Conservation (phyloP, 2,329 filamentous ascomycete genomes). For the Canariomyces notabilis region DNA sequence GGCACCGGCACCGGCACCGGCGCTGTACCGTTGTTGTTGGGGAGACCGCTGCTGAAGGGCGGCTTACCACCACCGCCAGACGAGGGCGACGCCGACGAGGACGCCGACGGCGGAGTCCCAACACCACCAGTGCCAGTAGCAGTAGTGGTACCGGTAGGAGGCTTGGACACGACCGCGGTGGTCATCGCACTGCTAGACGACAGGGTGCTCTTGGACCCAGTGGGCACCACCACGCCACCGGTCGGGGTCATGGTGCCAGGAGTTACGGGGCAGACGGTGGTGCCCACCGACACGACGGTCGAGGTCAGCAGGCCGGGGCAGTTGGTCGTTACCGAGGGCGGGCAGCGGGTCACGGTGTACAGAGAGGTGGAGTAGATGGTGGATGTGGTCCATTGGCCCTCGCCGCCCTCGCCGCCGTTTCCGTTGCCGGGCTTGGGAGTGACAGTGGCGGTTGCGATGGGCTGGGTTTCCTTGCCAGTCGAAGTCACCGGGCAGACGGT, state of each 20-base stretch:
- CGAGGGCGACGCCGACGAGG: background rate
- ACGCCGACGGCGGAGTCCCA: background rate
- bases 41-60: too few relatives aligned
- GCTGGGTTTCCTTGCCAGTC: too few relatives aligned
- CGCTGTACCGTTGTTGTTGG: background rate
- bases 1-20: too few relatives aligned
- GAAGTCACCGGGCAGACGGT: constrained; percentile 38
- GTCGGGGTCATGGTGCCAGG: background rate
- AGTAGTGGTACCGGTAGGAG: constrained; percentile 1
- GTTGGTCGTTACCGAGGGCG: constrained; percentile 22
- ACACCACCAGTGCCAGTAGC: background rate
- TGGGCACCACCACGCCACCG: too few relatives aligned
- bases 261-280: constrained; percentile 20
- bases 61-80: background rate
- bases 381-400: constrained; percentile 14
- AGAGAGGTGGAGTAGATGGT: constrained; percentile 23
- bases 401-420: too few relatives aligned
- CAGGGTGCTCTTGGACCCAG: constrained; percentile 6
- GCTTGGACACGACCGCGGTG: background rate
- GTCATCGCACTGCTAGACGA: background rate
- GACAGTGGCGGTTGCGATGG: constrained; percentile 3
- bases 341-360: constrained; percentile 28
- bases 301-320: constrained; percentile 19
- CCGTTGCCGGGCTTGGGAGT: background rate
- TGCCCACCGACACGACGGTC: constrained; percentile 13